These are phyloP conservation scores for Dalbergia cochinchinensis DNA, from an alignment of 306 rosid species.

Conservation along the genomic window DNA sequence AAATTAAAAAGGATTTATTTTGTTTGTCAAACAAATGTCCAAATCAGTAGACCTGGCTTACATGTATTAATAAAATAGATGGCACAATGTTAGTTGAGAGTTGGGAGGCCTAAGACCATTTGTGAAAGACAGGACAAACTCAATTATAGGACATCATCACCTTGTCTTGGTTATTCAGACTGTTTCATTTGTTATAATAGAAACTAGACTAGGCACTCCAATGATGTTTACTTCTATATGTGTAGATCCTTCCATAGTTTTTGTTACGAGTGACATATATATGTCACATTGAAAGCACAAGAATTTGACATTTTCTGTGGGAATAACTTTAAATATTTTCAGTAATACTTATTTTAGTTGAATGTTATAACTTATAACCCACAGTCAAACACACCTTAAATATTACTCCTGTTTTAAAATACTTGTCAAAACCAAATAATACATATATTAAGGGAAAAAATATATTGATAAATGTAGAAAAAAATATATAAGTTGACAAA, in stretches of 20 bases:
- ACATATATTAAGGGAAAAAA: too few species aligned
- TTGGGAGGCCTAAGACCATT: conserved; percentile 10
- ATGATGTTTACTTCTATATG: neutral
- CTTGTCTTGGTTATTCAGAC: conserved; percentile 11
- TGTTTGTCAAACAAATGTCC: neutral
- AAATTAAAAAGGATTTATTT: neutral
- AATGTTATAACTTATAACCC: too few species aligned
- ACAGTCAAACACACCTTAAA: too few species aligned
- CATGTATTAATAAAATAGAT: neutral
- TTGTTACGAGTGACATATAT: neutral
- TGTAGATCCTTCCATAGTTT: conserved; percentile 31
- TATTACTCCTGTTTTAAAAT: too few species aligned
- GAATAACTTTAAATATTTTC: too few species aligned
- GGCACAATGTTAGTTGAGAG: conserved; percentile 13
- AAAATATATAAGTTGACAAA: too few species aligned
- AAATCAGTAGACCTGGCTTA: neutral
- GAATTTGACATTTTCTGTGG: too few species aligned
- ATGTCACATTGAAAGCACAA: too few species aligned
- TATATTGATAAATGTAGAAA: too few species aligned
- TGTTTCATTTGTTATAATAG: neutral
- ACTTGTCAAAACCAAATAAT: too few species aligned
- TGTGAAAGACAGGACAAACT: conserved; percentile 5
- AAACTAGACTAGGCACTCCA: neutral
- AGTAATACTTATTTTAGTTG: too few species aligned
- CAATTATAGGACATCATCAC: conserved; percentile 28